These are phyloP conservation scores for Plasmodium adleri DNA, from an alignment of 169 alveolate genomes.

Conservation along the genomic window DNA sequence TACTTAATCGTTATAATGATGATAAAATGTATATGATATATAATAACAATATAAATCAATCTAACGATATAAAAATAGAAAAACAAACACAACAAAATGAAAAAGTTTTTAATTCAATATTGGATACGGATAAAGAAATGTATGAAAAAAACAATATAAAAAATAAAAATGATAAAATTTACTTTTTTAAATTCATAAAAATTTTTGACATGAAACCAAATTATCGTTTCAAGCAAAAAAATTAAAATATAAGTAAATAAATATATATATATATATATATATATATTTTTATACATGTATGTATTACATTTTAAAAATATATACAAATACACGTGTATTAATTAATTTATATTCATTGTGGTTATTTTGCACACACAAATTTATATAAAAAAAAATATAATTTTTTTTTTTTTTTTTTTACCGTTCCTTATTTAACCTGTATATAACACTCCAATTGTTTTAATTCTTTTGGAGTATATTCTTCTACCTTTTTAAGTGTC, in stretches of 20 bases:
- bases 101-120: neutral
- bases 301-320: no score
- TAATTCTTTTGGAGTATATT: conserved; percentile 39
- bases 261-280: no score
- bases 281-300: no score
- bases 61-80: neutral
- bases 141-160: neutral
- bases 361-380: no score
- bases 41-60: neutral
- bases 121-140: no score
- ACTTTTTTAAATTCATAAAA: conserved; percentile 69
- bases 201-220: conserved; percentile 77
- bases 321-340: no score
- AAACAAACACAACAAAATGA: neutral
- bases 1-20: neutral
- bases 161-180: conserved; percentile 18
- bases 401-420: neutral
- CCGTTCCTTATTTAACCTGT: conserved; percentile 10
- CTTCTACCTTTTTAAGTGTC: conserved; percentile 15
- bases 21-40: neutral
- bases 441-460: conserved; percentile 35
- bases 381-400: neutral
- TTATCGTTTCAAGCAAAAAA: conserved; percentile 54
- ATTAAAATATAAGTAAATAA: neutral
- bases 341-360: no score